Evolutionary conservation across 1,284 basidiomycete genomes (phyloP).

Genomic region (Cutaneotrichosporon sp.): DNA sequence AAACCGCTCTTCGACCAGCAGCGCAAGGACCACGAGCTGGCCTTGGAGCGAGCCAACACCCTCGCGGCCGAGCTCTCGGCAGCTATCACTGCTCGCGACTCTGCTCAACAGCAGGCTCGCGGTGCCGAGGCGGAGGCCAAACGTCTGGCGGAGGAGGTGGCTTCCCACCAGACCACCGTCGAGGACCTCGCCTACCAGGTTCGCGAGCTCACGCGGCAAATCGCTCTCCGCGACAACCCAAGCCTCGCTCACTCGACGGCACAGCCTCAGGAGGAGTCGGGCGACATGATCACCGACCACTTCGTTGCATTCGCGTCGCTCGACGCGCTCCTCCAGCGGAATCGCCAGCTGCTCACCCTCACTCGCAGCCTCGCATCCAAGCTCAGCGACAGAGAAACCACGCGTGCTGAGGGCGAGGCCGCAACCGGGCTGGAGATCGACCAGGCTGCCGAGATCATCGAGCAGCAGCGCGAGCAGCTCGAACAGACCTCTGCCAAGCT

Average conservation of each 20-base stretch:
- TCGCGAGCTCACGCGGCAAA: slow-evolving; percentile 72
- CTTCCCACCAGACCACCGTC: slow-evolving; percentile 72
- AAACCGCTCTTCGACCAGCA: slow-evolving; percentile 85
- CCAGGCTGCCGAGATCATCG: not conserved
- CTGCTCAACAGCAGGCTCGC: slow-evolving; percentile 40
- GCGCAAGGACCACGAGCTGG: slow-evolving; percentile 76
- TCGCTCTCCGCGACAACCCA: slow-evolving; percentile 78
- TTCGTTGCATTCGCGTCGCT: slow-evolving; percentile 87
- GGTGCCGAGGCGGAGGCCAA: slow-evolving; percentile 63
- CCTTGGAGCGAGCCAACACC: slow-evolving; percentile 72
- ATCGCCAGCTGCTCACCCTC: slow-evolving; percentile 81
- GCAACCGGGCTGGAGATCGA: slow-evolving; percentile 4
- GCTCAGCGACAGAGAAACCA: slow-evolving; percentile 65
- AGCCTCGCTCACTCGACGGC: slow-evolving; percentile 62
- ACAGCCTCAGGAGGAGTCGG: slow-evolving; percentile 31
- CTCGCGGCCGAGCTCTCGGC: slow-evolving; percentile 73
- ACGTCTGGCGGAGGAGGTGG: slow-evolving; percentile 68
- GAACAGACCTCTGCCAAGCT: slow-evolving; percentile 79
- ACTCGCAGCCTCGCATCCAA: slow-evolving; percentile 75
- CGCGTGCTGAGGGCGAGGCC: slow-evolving; percentile 6
- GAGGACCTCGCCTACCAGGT: slow-evolving; percentile 87
- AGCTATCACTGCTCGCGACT: slow-evolving; percentile 67
- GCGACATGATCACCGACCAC: slow-evolving; percentile 84
- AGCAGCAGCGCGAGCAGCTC: slow-evolving; percentile 56
- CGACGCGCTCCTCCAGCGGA: slow-evolving; percentile 75